Percentiles rank a stretch among this genome's conserved stretches.
These are phyloP conservation scores for Alternaria novae-zelandiae DNA, from an alignment of 2,329 filamentous ascomycete species.

Conservation along the genomic window DNA sequence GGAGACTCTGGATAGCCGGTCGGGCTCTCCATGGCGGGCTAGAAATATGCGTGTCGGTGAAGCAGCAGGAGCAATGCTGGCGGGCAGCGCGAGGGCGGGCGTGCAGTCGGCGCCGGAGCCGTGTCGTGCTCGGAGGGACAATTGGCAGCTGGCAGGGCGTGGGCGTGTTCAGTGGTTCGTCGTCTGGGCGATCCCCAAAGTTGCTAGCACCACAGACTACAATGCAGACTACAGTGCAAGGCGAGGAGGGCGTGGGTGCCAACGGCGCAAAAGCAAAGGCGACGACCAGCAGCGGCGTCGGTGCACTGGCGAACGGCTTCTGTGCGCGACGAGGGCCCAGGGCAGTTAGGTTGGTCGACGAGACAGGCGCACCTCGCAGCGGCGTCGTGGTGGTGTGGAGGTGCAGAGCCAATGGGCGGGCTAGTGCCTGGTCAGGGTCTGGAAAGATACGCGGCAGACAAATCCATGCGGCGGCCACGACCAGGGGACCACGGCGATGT, in stretches of 20 bases:
- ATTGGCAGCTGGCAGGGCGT: background rate
- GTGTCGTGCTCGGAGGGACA: background rate
- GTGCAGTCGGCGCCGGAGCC: background rate
- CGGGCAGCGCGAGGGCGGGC: background rate
- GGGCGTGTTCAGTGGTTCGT: constrained; percentile 1
- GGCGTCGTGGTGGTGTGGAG: constrained; percentile 11
- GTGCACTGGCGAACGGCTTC: constrained; percentile 13
- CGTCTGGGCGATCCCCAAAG: constrained; percentile 7
- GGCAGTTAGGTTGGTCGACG: background rate
- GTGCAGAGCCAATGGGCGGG: constrained; percentile 13
- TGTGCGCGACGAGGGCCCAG: constrained; percentile 11
- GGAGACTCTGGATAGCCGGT: constrained; percentile 61
- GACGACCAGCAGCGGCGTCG: background rate
- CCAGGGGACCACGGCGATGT: background rate
- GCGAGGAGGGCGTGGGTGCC: background rate
- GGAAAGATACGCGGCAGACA: constrained; percentile 10
- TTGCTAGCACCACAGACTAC: background rate
- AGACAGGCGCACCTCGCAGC: constrained; percentile 5
- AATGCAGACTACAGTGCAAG: background rate
- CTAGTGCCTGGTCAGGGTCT: constrained; percentile 8
- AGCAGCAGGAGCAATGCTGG: background rate
- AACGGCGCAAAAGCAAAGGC: constrained; percentile 8
- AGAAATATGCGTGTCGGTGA: constrained; percentile 7
- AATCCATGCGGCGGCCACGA: background rate
- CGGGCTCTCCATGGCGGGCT: constrained; percentile 59